Evolutionary conservation across 768 basidiomycete species (phyloP), one percentile per base, ranked within the genome.

Genomic region (Boletus patriciae): DNA sequence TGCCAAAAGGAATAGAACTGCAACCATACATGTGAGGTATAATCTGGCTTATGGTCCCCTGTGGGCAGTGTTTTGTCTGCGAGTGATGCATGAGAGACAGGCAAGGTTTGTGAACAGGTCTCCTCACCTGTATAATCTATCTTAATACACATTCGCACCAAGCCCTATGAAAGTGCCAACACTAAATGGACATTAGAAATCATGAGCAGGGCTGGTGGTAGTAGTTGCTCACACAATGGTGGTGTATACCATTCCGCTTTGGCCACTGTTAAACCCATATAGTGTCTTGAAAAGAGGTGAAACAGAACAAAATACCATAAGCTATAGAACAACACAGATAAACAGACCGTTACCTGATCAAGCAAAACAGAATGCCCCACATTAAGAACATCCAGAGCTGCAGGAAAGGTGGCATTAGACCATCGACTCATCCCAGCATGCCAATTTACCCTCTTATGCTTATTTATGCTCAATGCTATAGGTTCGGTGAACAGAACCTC

Each of bases 341-440:
- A 36, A 46, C 12, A 42, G 8, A 36, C 3, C 4, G 19, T 40
- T 65, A 84, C 83, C 80, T 81, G 46, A 88, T 77, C 62, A 90
- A 71, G 52, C 82, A 84, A 63, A 82, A 92, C n/a, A 85, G 69
- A 6, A 90, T 80, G 0, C 89, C 89, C 87, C 89, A 92, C 1
- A 82, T 80, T 50, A 90, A 83, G 45, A 83, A 83, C 29, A 84
- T 74, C 86, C 85, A 86, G 11, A 87, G 61, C 84, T 88, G 66
- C 18, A 31, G 51, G 23, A 46, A 7, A 50, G 18, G 19, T 34
- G 2, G 0, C 6, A 21, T 57, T 27, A 52, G 23, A 37, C 10
- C 18, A 6, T 25, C 19, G 18, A 6, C 19, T n/a, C 34, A 16
- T 41, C 18, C 33, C 36, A 19, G 41, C 19, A 19, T 3, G 16